These are phyloP conservation scores for bread wheat (Triticum aestivum) DNA, from an alignment of 176 grass and related monocot genomes.

Conservation along the genomic window DNA sequence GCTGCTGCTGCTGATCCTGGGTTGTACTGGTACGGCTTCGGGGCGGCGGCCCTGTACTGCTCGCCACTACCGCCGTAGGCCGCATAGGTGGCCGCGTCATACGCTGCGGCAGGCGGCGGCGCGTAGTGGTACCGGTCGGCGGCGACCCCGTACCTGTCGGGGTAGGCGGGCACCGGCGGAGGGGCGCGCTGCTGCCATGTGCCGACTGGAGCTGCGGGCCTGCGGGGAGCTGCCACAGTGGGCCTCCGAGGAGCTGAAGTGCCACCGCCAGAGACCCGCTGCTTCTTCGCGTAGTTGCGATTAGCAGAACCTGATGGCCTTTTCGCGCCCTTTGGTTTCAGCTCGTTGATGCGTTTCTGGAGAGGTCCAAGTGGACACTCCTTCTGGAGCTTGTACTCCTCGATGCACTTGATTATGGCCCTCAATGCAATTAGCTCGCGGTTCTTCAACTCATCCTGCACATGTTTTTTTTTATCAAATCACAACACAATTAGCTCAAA, in stretches of 20 bases:
- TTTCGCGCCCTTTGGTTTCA: conserved; percentile 66
- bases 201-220: conserved; percentile 29
- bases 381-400: conserved; percentile 80
- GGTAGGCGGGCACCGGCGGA: conserved; percentile 26
- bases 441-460: conserved; percentile 55
- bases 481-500: neutral
- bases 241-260: conserved; percentile 37
- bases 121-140: conserved; percentile 36
- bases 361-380: conserved; percentile 71
- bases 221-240: conserved; percentile 29
- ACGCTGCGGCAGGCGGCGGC: conserved; percentile 7
- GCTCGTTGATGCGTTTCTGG: conserved; percentile 56
- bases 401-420: conserved; percentile 59
- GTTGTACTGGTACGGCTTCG: conserved; percentile 28
- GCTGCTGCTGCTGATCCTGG: neutral
- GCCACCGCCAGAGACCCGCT: conserved; percentile 9
- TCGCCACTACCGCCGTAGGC: conserved; percentile 24
- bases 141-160: conserved; percentile 34
- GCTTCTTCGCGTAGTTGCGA: conserved; percentile 47
- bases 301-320: conserved; percentile 34
- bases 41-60: neutral
- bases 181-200: conserved; percentile 46
- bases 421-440: conserved; percentile 54
- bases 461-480: neutral
- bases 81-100: conserved; percentile 29